Conservation (phyloP, 2,329 filamentous ascomycete species). For the Exutisphaerella laricina region DNA sequence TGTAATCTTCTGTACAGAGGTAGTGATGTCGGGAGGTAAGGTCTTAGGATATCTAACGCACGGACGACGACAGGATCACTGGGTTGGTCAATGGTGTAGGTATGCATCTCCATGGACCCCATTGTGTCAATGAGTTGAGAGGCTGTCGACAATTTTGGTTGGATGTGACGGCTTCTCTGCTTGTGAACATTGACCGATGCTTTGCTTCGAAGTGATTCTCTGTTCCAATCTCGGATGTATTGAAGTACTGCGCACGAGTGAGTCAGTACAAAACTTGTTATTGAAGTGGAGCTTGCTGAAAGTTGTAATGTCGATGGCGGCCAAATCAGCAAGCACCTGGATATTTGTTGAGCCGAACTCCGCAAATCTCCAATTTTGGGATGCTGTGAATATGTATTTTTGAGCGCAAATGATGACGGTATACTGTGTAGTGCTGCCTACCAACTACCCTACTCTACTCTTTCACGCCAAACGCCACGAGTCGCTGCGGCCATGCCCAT, state of each 20-base stretch:
- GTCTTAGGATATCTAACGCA: conserved; percentile 46
- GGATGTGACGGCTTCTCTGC: too few species aligned
- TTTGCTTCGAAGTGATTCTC: neutral
- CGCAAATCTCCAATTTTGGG: too few species aligned
- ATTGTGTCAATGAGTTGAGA: neutral
- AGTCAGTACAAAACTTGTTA: neutral
- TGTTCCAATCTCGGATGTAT: neutral
- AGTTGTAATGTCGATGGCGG: neutral
- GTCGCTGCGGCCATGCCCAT: conserved; percentile 8
- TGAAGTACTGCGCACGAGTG: neutral
- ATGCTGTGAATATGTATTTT: too few species aligned
- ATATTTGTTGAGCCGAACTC: neutral
- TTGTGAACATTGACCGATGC: neutral
- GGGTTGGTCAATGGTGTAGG: conserved; percentile 2
- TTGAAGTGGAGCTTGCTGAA: neutral
- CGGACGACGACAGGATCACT: conserved; percentile 1
- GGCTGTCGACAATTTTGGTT: too few species aligned
- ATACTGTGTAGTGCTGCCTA: neutral
- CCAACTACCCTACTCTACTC: conserved; percentile 5
- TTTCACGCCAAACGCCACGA: conserved; percentile 13
- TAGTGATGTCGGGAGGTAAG: conserved; percentile 54
- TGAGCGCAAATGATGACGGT: neutral
- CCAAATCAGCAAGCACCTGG: conserved; percentile 6
- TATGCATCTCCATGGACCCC: conserved; percentile 5
- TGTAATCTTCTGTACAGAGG: conserved; percentile 59